Base-by-base conservation (phyloP, 2,329 filamentous ascomycete species). In the Aspergillus vadensis region DNA sequence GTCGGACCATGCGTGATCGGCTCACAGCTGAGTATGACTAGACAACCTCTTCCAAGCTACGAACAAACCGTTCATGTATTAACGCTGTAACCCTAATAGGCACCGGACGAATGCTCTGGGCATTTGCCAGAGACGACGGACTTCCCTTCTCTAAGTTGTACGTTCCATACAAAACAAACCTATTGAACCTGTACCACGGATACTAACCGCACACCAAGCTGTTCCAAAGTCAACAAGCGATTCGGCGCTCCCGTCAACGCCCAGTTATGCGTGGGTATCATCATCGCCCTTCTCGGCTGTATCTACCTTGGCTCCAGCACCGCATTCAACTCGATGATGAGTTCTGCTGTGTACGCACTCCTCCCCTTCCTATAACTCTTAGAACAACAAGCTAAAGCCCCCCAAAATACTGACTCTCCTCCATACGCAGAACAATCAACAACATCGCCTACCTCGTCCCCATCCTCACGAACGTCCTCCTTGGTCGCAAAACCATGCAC, bases 221-320 rank as follows among this genome's bases (percentile, higher is more conserved):
- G 66, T 39, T 77, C 80, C 1, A 70, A 74, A 8, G 80, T 91
- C 70, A 68, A 75, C 72, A 60, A 61, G 1, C 74, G 14, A 63
- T 66, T 38, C 76, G 79, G 70, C 65, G 79, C 48, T 48, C 85
- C 85, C 0, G 81, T 85, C 68, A 84, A 86, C 63, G 83, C 86
- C 0, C 86, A 84, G 2, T 59, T 87, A 0, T 76, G 80, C 23
- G 82, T 81, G 69, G 72, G 77, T 0, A 62, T 77, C 36, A 76
- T 82, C 55, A 82, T 82, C 19, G 86, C 85, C 0, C 68, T 88
- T 0, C 75, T 91, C 0, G 88, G 87, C 0, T 81, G 80, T 38
- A 86, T 91, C 39, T 90, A 90, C 59, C 81, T 91, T 1, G 88
- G 85, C n/a, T 86, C 81, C 38, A 83, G 79, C 2, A 88, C 86